Evolutionary conservation across 2,329 filamentous ascomycete species (phyloP), one percentile per base, ranked within the genome.

Genomic region (Alternaria postmessia): DNA sequence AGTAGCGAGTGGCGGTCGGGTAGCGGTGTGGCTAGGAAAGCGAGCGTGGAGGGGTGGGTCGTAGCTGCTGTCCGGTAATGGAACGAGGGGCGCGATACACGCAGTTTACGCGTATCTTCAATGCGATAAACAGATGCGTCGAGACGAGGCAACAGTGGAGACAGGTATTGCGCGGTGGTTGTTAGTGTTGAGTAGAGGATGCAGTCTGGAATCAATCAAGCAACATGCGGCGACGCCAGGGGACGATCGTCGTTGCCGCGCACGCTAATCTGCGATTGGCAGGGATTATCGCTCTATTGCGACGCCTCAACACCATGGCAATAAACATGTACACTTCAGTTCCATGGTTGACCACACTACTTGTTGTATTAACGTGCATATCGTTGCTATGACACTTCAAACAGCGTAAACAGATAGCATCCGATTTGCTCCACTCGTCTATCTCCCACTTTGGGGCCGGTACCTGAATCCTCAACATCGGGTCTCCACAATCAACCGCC

Each of bases 161-260:
- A 48, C 41, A 43, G 48, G 36, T 53, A 42, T 38, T 43, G 51
- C 18, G 51, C 42, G 51, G 56, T 47, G 51, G 28, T 54, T 55
- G 36, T 49, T 49, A 46, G 41, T 54, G 48, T 22, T 28, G 39
- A 39, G 61, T 60, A 58, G 51, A 59, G 48, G 51, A 54, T 61
- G 54, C 55, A 48, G 62, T 64, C 51, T 54, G 60, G 51, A 53
- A 49, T 51, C 55, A 38, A 61, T 67, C 46, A 56, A 51, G 18
- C 52, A 60, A 46, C 32, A 43, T 64, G 70, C 70, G 69, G 69
- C 62, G 73, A 64, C 52, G 56, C 70, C 69, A 68, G 69, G 68
- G 69, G 65, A 62, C 61, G 62, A 70, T 66, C 66, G 56, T 64
- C 65, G 51, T 63, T 68, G 60, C 59, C 68, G 70, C 60, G 56